Base-by-base conservation (phyloP, 2,329 filamentous ascomycete species). In the Cadophora luteo-olivacea region DNA sequence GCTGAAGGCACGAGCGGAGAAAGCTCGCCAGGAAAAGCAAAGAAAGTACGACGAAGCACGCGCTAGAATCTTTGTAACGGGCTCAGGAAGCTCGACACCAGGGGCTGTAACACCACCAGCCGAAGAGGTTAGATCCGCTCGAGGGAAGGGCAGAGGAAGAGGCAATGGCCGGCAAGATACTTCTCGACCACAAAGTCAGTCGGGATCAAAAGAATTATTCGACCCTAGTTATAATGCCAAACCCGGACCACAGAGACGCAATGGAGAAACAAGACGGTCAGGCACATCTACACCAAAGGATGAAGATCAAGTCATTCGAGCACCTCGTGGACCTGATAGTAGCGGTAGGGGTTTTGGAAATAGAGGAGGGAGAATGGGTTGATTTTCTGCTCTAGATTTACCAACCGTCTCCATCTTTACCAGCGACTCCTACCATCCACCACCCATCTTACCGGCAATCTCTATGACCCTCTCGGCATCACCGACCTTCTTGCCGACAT, bases 351-450 rank as follows among this genome's bases (percentile, higher is more conserved):
- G 93, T 0, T 94, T 94, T 80, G 92, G 91, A 45, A 84, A 83
- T 70, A 85, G 92, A 75, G 91, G 91, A 71, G 85, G 83, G n/a
- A 84, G 80, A 74, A 79, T 76, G 65, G 78, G 80, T 78, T 85
- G 82, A 85, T 72, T 74, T 71, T 79, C 73, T 76, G 70, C 73
- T 73, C 72, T 77, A 76, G 70, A 79, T 81, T 57, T 85, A 98
- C 96, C 96, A 99, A 33, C 96, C 96, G 64, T 95, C 95, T 65
- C 94, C 96, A 74, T 94, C 92, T 80, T 93, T 95, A 67, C 93
- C 90, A 61, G 95, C 95, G 76, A 98, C 84, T 77, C 25, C 45
- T 85, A 98, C 96, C 96, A 99, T 29, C 96, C 96, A 64, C 96
- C 96, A 64, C 94, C 96, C 75, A 94, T 92, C 80, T 94, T 96